Conservation (phyloP, 2,329 filamentous ascomycete genomes). For the Calonectria fujianensis region DNA sequence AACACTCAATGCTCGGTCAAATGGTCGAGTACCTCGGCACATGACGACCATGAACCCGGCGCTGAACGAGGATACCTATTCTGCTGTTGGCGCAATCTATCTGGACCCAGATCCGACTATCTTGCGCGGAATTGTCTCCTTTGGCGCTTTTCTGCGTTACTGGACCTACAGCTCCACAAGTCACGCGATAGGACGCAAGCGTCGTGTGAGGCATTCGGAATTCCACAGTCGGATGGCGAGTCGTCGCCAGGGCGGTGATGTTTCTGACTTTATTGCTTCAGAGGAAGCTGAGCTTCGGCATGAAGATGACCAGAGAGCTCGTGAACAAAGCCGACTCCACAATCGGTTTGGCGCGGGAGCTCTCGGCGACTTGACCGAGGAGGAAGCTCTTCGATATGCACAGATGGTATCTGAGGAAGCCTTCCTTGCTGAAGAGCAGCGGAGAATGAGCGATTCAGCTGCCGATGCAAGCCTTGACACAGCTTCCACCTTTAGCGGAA, state of each 20-base stretch:
- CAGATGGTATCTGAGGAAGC: slow-evolving; percentile 80
- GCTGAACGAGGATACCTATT: slow-evolving; percentile 82
- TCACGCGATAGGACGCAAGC: slow-evolving; percentile 85
- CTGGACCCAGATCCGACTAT: slow-evolving; percentile 92
- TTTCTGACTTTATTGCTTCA: slow-evolving; percentile 89
- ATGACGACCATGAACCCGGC: slow-evolving; percentile 72
- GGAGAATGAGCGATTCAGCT: slow-evolving; percentile 71
- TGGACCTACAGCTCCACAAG: slow-evolving; percentile 95
- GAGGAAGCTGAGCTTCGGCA: slow-evolving; percentile 87
- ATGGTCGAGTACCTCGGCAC: slow-evolving; percentile 87
- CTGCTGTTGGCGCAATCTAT: slow-evolving; percentile 87
- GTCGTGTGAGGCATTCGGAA: slow-evolving; percentile 82
- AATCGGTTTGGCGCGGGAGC: slow-evolving; percentile 88
- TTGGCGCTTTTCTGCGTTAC: slow-evolving; percentile 91
- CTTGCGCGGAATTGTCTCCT: slow-evolving; percentile 89
- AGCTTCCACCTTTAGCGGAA: slow-evolving; percentile 64
- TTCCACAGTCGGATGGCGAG: slow-evolving; percentile 70
- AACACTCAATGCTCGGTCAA: slow-evolving; percentile 90
- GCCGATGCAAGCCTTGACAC: slow-evolving; percentile 68
- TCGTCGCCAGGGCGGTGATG: slow-evolving; percentile 77
- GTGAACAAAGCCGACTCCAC: slow-evolving; percentile 82
- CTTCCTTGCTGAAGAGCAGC: slow-evolving; percentile 74
- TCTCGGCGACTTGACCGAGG: slow-evolving; percentile 79
- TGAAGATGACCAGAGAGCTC: slow-evolving; percentile 80
- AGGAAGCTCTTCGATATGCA: slow-evolving; percentile 79